These are phyloP conservation scores for Taiwanofungus camphoratus DNA, from an alignment of 1,284 basidiomycete genomes.

Conservation along the genomic window DNA sequence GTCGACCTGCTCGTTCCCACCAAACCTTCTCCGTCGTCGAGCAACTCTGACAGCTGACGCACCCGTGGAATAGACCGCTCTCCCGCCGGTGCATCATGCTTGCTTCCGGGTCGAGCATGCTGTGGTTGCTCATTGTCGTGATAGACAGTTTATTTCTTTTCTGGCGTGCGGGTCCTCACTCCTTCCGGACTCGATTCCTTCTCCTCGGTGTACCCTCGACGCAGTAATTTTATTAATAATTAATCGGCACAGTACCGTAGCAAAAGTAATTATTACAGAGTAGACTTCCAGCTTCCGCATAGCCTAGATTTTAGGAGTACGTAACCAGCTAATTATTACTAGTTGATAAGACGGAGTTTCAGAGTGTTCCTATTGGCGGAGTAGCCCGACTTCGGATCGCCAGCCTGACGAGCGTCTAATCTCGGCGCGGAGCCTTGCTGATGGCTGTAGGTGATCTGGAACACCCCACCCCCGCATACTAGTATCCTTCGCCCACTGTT, in stretches of 20 bases:
- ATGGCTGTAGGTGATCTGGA: constrained; percentile 22
- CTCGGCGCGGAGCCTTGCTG: constrained; percentile 22
- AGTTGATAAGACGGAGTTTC: too few species aligned
- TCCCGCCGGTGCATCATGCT: constrained; percentile 9
- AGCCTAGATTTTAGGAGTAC: too few species aligned
- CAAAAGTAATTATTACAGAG: constrained; percentile 1
- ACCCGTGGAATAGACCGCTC: constrained; percentile 9
- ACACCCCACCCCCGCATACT: constrained; percentile 25
- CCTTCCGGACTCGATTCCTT: background rate
- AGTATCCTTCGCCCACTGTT: constrained; percentile 22
- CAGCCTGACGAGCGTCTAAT: constrained; percentile 16
- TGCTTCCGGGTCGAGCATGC: background rate
- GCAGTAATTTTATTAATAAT: constrained; percentile 6
- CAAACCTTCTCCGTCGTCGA: constrained; percentile 22
- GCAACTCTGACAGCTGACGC: constrained; percentile 19
- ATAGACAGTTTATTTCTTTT: too few species aligned
- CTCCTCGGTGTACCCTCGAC: constrained; percentile 4
- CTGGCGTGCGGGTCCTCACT: background rate
- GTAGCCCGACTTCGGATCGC: too few species aligned
- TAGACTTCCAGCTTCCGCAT: constrained; percentile 3
- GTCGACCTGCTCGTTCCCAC: background rate
- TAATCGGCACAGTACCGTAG: background rate
- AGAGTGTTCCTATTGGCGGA: too few species aligned
- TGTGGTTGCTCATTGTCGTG: background rate
- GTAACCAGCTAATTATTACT: too few species aligned